Base-by-base conservation (phyloP, 345 rosid species). In the Salix koriyanagi region DNA sequence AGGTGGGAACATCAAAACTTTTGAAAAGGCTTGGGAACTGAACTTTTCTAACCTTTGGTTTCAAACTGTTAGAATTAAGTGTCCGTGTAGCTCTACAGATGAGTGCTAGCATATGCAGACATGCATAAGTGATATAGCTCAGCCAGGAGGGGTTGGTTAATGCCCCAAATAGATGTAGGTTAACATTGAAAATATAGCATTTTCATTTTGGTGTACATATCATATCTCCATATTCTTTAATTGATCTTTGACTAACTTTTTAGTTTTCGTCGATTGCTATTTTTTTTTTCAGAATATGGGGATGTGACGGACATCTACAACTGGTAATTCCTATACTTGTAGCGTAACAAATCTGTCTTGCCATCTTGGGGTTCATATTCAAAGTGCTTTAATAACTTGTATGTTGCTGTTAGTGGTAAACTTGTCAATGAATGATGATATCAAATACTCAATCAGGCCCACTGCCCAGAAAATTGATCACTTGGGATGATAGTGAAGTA, bases 291-390 rank as follows among this genome's bases (percentile, higher is more conserved):
- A 92, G 99, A 92, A 79, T 95, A 92, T 80, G 99, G 99, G 79
- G 97, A 92, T 75, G 94, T 92, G 87, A 92, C 99, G 10, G 92
- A 91, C 86, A 91, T 95, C 75, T 95, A 95, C 84, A 95, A 84
- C 85, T 95, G 99, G 99, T 95, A 91, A 85, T 64, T 76, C 68
- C 78, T 71, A 74, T 76, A 61, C 23, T 77, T 76, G 8, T 66
- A 37, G 50, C 2, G 41, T 18, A 60, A 50, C 48, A 26, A 46
- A 5, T 39, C 1, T 36, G 37, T 69, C 41, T 74, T 67, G 52
- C 46, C 78, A 60, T 68, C 16, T 23, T 28, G 28, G 52, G 56
- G 23, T 65, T 26, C 64, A 28, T 62, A 21, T n/a, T 67, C 30
- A 61, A 75, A 69, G 19, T 26, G 16, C 60, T 28, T 30, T 13